These are phyloP conservation scores for Saccharomyces mikatae DNA, from an alignment of 805 yeast genomes.

Conservation along the genomic window DNA sequence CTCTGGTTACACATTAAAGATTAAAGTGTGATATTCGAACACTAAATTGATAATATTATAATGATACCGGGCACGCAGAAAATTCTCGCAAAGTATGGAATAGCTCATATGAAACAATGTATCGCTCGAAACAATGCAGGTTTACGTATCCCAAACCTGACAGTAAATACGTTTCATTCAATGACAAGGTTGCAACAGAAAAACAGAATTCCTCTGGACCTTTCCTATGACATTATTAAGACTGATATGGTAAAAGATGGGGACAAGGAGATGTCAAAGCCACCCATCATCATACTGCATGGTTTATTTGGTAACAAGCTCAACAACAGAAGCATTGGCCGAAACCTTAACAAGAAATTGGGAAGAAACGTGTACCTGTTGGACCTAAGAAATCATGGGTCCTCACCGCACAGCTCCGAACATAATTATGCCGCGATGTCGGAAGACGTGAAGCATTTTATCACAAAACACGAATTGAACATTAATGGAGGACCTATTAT, in stretches of 20 bases:
- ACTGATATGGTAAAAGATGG: slow-evolving; percentile 21
- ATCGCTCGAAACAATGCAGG: slow-evolving; percentile 18
- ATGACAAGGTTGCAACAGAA: slow-evolving; percentile 22
- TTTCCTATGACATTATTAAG: slow-evolving; percentile 45
- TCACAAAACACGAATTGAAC: slow-evolving; percentile 37
- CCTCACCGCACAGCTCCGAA: slow-evolving; percentile 66
- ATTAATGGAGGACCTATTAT: slow-evolving; percentile 42
- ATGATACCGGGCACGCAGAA: neutral
- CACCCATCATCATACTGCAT: slow-evolving; percentile 74
- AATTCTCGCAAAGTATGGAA: slow-evolving; percentile 12
- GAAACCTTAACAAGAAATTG: slow-evolving; percentile 40
- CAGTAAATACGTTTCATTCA: neutral
- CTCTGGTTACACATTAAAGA: too few relatives aligned
- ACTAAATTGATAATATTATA: neutral
- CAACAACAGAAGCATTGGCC: slow-evolving; percentile 78
- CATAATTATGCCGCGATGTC: slow-evolving; percentile 79
- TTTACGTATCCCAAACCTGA: neutral
- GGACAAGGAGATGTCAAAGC: slow-evolving; percentile 17
- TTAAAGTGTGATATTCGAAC: neutral
- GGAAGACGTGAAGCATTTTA: slow-evolving; percentile 74
- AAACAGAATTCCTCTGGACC: slow-evolving; percentile 44
- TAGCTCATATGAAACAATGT: slow-evolving; percentile 19
- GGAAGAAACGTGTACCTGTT: slow-evolving; percentile 55
- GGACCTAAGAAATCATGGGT: slow-evolving; percentile 88
- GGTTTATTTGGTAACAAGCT: slow-evolving; percentile 80